Conservation (phyloP, 352 stramenopile species). For the Aphanomyces stellatus region DNA sequence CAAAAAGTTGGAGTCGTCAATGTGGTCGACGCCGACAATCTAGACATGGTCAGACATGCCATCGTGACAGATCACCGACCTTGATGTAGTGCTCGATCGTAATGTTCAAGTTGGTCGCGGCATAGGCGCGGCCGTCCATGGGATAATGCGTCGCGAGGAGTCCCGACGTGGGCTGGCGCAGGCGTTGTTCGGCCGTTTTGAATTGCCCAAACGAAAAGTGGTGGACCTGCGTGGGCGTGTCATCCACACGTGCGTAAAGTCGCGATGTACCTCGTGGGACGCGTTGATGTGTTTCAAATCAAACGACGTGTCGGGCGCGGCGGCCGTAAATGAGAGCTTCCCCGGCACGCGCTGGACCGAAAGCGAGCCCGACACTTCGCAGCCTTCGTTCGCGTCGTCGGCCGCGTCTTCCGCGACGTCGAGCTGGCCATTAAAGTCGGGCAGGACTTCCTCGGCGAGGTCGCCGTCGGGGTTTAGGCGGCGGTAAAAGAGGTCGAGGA, state of each 20-base stretch:
- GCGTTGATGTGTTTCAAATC: slow-evolving; percentile 47
- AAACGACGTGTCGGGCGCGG: slow-evolving; percentile 62
- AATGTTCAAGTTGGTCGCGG: slow-evolving; percentile 53
- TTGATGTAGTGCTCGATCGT: slow-evolving; percentile 79
- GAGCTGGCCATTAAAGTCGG: slow-evolving; percentile 1
- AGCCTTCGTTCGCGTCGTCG: slow-evolving; percentile 53
- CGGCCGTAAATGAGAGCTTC: slow-evolving; percentile 55
- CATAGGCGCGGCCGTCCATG: slow-evolving; percentile 47
- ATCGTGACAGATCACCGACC: slow-evolving; percentile 28
- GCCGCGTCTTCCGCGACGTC: slow-evolving; percentile 19
- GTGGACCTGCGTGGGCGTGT: slow-evolving; percentile 32
- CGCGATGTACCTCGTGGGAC: slow-evolving; percentile 29
- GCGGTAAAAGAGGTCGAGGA: slow-evolving; percentile 77
- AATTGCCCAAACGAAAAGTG: slow-evolving; percentile 85
- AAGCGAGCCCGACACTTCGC: slow-evolving; percentile 67
- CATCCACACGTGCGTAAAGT: no score
- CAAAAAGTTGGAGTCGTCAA: slow-evolving; percentile 40
- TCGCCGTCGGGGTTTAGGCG: slow-evolving; percentile 67
- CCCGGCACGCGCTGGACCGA: slow-evolving; percentile 71
- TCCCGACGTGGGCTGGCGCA: slow-evolving; percentile 28
- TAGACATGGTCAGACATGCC: slow-evolving; percentile 24
- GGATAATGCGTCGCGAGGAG: slow-evolving; percentile 54
- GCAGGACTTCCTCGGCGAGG: slow-evolving; percentile 70
- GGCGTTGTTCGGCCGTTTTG: slow-evolving; percentile 45
- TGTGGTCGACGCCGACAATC: slow-evolving; percentile 72